Evolutionary conservation across 768 basidiomycete species (phyloP), one percentile per base, ranked within the genome.

Genomic region (Suillus discolor): DNA sequence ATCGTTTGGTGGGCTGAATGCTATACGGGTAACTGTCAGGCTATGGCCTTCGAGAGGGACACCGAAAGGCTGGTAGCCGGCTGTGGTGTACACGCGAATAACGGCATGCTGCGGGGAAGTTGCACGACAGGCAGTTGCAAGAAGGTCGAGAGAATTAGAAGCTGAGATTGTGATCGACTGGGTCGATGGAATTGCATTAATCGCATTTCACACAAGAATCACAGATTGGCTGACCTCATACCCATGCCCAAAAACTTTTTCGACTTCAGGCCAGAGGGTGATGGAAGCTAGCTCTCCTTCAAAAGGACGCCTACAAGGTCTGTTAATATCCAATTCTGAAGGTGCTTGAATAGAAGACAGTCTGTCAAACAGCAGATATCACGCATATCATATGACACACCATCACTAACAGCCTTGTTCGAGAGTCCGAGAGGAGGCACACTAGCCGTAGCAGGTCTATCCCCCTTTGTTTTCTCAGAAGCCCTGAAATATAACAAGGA

Each of bases 221-320:
- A 68, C 57, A 6, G 20, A 38, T 65, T 23, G n/a, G 57, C 79
- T 61, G 66, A 91, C 94, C 85, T 99, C 97, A 71, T 98, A 99
- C 49, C 97, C 96, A 76, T 99, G 97, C 6, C 97, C 97, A 75
- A 97, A 99, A 0, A 99, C 83, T 75, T 99, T 99, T 71, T 99
- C 97, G 1, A 88, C 81, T 79, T 99, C 97, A 0, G 97, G 97
- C 97, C 97, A 99, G 1, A 99, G 82, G 0, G 97, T 99, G 18
- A 86, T 85, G 0, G 88, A 85, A 0, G 94, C 89, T 0, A 99
- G 83, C 75, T 98, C 96, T 13, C 93, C 94, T 73, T 99, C 97
- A 64, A 94, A 93, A 0, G 97, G 90, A n/a, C 84, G 79, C 61
- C 83, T 74, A 31, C 71, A 54, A 39, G 55, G 45, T 62, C 63